These are phyloP conservation scores for Prosopis cineraria DNA, from an alignment of 306 rosid genomes.

Conservation along the genomic window DNA sequence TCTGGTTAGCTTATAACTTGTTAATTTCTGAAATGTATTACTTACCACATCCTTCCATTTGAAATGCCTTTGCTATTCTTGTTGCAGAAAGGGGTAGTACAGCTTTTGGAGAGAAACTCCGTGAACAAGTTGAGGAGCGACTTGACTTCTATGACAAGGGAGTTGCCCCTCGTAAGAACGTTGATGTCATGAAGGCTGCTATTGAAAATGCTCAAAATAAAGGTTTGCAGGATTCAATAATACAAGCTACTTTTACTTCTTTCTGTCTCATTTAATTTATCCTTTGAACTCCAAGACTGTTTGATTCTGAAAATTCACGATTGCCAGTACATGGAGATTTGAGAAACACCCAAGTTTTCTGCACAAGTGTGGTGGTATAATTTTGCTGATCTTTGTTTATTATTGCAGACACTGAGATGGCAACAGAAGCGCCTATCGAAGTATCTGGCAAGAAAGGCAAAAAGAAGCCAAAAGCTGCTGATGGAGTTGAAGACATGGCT, in stretches of 20 bases:
- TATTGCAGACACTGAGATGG: slow-evolving; percentile 60
- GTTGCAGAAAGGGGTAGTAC: slow-evolving; percentile 56
- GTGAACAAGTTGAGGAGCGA: slow-evolving; percentile 88
- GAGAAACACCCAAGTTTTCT: background rate
- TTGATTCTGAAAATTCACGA: background rate
- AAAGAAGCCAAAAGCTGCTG: slow-evolving; percentile 66
- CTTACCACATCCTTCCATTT: background rate
- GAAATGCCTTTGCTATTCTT: background rate
- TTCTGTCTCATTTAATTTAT: background rate
- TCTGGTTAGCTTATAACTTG: slow-evolving; percentile 47
- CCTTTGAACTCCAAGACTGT: background rate
- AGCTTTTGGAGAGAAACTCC: slow-evolving; percentile 72
- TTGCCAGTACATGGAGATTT: background rate
- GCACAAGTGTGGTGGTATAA: background rate
- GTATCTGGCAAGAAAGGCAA: slow-evolving; percentile 70
- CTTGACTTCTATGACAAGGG: slow-evolving; percentile 92
- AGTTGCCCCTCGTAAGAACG: slow-evolving; percentile 91
- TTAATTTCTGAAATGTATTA: background rate
- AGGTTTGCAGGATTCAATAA: slow-evolving; percentile 45
- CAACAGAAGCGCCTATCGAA: slow-evolving; percentile 53
- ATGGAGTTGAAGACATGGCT: slow-evolving; percentile 49
- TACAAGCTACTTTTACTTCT: background rate
- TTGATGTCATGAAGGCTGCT: slow-evolving; percentile 96
- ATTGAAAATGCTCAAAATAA: slow-evolving; percentile 62
- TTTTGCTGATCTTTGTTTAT: slow-evolving; percentile 7